phyloP scores from a whole-genome alignment of 495 filamentous ascomycete genomes.

The Xylaria flabelliformis region DNA sequence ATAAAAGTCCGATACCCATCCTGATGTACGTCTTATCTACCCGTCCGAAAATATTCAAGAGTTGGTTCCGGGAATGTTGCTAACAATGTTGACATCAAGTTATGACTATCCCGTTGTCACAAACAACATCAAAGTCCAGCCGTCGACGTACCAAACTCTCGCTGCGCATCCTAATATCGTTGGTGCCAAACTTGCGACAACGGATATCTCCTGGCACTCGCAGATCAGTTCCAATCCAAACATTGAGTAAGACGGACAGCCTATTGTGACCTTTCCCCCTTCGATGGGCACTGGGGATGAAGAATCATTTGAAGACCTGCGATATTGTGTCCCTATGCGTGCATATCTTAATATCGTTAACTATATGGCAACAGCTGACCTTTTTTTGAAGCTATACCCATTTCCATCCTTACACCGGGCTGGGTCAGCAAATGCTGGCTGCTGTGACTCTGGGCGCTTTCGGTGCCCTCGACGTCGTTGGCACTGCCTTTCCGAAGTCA shows the following conservation, averaged over 20 bases:
- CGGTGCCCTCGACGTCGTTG: conserved; percentile 24
- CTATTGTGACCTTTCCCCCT: background rate
- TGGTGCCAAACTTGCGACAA: conserved; percentile 19
- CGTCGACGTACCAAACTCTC: conserved; percentile 21
- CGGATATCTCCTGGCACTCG: conserved; percentile 27
- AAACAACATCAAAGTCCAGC: conserved; percentile 23
- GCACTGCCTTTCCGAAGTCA: conserved; percentile 21
- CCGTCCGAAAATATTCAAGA: background rate
- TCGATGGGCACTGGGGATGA: background rate
- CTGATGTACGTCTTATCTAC: conserved; percentile 18
- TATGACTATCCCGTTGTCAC: conserved; percentile 23
- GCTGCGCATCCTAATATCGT: conserved; percentile 21
- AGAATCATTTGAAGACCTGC: background rate
- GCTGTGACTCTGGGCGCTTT: conserved; percentile 22
- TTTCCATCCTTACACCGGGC: conserved; percentile 22
- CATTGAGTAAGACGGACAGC: conserved; percentile 7
- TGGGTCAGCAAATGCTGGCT: conserved; percentile 23
- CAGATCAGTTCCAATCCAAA: conserved; percentile 22
- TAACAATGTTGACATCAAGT: conserved; percentile 6
- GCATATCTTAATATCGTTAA: background rate
- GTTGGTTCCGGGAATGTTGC: background rate
- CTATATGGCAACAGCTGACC: conserved; percentile 2
- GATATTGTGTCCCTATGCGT: background rate
- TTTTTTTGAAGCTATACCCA: conserved; percentile 17
- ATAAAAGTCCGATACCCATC: conserved; percentile 19